Base-by-base conservation (phyloP, 306 rosid species). In the Pyrus betulifolia region DNA sequence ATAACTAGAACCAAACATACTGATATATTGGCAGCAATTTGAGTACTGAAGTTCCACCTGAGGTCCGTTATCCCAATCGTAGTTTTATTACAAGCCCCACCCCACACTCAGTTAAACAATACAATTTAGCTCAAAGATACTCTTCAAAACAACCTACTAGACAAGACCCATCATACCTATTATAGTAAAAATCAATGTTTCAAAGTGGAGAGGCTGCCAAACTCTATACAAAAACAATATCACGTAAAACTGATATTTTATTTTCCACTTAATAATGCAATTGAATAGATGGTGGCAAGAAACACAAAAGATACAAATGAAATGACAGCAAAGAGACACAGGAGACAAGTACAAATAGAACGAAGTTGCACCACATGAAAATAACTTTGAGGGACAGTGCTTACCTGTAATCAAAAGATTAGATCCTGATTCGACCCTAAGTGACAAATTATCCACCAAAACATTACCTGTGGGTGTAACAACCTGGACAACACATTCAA, bases 341-440 rank as follows among this genome's bases (percentile, higher is more conserved):
- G 8, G 45, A 31, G 40, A 33, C 14, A 21, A 35, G 27, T 66
- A 23, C 70, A 35, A 19, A 66, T 21, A 19, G 2, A 35, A 66
- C 2, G 5, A 66, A 11, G 14, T 33, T 21, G 8, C 51, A 66
- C 49, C 49, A 35, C 21, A 60, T 44, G 38, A 78, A 54, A 61
- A 69, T 57, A 54, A 35, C 46, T 67, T 62, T 35, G 55, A 57
- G 64, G 40, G 44, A 51, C 64, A 78, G 42, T 71, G 61, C 78
- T 68, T 90, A 95, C 98, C 98, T 89, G 98, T 95, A 78, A 95
- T 95, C 85, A 95, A 83, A 70, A 92, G 93, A 88, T 96, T 96
- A 61, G 97, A 96, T 80, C 99, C 99, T 65, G 93, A 74, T 59
- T 91, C 93, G 78, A 96, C 93, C 88, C 82, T 88, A 69, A 96